Percentiles rank a stretch among this genome's conserved stretches.
Conservation (phyloP, 192 early-diverging fungal species). For the Backusella sp. region DNA sequence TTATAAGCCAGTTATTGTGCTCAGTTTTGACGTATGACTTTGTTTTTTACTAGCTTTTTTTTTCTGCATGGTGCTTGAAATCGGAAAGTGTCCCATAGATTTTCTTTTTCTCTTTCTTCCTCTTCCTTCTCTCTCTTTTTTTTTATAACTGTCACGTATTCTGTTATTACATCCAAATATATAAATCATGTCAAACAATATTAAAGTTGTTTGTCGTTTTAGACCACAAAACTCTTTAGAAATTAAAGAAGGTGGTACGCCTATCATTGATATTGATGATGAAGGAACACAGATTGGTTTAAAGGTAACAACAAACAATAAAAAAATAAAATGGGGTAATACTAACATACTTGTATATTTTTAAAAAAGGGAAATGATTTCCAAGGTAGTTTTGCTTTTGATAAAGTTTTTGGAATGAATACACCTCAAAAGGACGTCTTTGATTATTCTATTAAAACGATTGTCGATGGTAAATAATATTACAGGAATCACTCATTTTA, state of each 20-base stretch:
- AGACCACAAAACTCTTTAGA: constrained; percentile 93
- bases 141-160: not conserved
- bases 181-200: constrained; percentile 61
- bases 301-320: constrained; percentile 21
- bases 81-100: not conserved
- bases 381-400: constrained; percentile 85
- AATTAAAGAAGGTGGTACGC: constrained; percentile 86
- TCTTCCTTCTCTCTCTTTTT: not conserved
- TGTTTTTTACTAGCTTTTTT: not conserved
- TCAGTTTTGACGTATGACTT: not conserved
- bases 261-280: constrained; percentile 78
- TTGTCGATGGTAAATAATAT: constrained; percentile 79
- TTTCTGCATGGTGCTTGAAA: not conserved
- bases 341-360: not conserved
- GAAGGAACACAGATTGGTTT: constrained; percentile 60
- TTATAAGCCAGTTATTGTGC: not conserved
- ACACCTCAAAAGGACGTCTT: constrained; percentile 86
- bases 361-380: constrained; percentile 51
- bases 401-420: constrained; percentile 85
- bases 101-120: not conserved
- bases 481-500: not conserved
- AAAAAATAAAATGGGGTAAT: not conserved
- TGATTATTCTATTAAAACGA: constrained; percentile 87
- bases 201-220: constrained; percentile 97
- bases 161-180: not conserved